Percentiles rank a stretch among this genome's conserved stretches.
Conservation (phyloP, 805 yeast genomes). For the Cyberlindnera xylosilytica region DNA sequence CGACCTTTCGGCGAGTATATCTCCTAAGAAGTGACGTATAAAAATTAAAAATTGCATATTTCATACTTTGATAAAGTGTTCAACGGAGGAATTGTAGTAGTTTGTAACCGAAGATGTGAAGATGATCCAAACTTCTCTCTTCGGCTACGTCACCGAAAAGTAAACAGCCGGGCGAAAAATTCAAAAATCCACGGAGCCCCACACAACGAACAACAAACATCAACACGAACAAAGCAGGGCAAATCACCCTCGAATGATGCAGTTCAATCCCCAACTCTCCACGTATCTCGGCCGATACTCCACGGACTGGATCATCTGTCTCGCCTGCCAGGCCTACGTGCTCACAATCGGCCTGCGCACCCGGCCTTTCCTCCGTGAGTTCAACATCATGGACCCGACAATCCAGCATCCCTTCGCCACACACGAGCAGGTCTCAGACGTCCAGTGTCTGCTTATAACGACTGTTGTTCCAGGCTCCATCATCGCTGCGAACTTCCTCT, state of each 20-base stretch:
- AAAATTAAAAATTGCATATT: too few relatives aligned
- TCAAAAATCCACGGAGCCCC: too few relatives aligned
- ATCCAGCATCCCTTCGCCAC: conserved; percentile 30
- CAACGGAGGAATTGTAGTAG: too few relatives aligned
- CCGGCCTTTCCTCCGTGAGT: conserved; percentile 31
- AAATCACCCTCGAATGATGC: neutral
- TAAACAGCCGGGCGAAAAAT: too few relatives aligned
- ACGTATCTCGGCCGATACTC: conserved; percentile 6
- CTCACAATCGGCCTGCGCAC: conserved; percentile 10
- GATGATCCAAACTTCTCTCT: too few relatives aligned
- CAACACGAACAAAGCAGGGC: neutral
- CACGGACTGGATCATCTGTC: conserved; percentile 12
- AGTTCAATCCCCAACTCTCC: neutral
- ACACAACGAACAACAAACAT: neutral
- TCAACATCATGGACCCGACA: conserved; percentile 29
- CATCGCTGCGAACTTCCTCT: neutral
- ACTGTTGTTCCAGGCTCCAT: conserved; percentile 6
- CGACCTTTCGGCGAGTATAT: neutral
- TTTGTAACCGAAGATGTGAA: too few relatives aligned
- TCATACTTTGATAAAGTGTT: too few relatives aligned
- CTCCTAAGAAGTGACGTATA: neutral
- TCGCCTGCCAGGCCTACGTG: conserved; percentile 9
- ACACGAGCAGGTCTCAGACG: conserved; percentile 11
- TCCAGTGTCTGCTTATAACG: conserved; percentile 8
- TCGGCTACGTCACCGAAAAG: too few relatives aligned